phyloP scores from a whole-genome alignment of 1,284 basidiomycete genomes.

The Ganoderma meredithae region DNA sequence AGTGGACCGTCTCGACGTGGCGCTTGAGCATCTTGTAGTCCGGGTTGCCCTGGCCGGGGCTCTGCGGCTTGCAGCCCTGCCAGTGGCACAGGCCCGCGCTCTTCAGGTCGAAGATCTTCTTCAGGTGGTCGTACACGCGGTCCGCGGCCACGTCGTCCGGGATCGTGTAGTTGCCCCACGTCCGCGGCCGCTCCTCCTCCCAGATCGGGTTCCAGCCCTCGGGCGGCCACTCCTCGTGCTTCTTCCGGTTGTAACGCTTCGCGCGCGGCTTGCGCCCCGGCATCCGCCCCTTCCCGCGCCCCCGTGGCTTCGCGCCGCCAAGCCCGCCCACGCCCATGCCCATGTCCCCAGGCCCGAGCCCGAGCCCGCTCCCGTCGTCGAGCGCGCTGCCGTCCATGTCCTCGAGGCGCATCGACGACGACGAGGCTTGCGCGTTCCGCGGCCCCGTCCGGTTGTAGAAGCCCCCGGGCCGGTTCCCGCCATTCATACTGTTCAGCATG shows the following conservation, averaged over 20 bases:
- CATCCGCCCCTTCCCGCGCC: conserved; percentile 15
- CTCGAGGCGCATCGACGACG: conserved; percentile 18
- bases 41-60: conserved; percentile 2
- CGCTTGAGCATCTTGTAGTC: conserved; percentile 28
- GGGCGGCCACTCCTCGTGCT: conserved; percentile 18
- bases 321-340: too few relatives aligned
- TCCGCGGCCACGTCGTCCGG: conserved; percentile 23
- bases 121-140: conserved; percentile 22
- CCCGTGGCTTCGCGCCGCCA: background rate
- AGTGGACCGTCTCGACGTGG: conserved; percentile 27
- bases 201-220: conserved; percentile 24
- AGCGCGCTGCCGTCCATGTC: conserved; percentile 14
- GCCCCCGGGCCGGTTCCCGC: conserved; percentile 11
- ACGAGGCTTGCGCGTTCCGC: conserved; percentile 19
- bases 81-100: conserved; percentile 15
- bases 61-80: conserved; percentile 20
- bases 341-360: background rate
- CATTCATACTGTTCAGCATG: conserved; percentile 10
- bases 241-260: conserved; percentile 27
- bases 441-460: conserved; percentile 2
- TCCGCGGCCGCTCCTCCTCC: conserved; percentile 26
- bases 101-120: conserved; percentile 13
- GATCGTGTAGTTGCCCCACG: conserved; percentile 20
- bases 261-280: conserved; percentile 21
- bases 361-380: background rate